Base-by-base conservation (phyloP, 768 basidiomycete genomes). In the Agrocybe pediades region DNA sequence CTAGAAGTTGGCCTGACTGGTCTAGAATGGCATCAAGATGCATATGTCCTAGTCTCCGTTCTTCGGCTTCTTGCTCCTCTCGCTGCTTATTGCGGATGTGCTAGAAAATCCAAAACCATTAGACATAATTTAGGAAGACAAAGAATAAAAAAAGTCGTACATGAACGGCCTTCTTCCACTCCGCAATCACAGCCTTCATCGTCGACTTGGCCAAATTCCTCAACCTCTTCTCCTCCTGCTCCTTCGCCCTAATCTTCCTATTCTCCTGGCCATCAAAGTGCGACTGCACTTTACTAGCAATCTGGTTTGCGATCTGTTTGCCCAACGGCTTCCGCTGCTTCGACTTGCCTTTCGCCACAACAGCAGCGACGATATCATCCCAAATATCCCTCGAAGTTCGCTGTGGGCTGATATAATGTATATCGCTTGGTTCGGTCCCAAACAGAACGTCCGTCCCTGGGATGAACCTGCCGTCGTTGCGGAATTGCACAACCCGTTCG, bases 11-110 rank as follows among this genome's bases (percentile, higher is more conserved):
- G 0, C 90, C 90, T 29, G 92, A 95, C 62, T 95, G 89, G 69
- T 93, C 84, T 42, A 98, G 75, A 57, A 98, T 92, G 3, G 88
- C 91, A 67, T 95, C 90, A 19, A 98, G 78, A 70, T 97, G 95
- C 57, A 87, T 85, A 55, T 88, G 88, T 0, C 95, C 92, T 5
- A 86, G 77, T 26, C 83, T 79, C 57, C 85, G 78, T 67, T 95
- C 90, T 68, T 97, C 94, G 16, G 78, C 87, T 64, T 90, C 89
- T 11, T 76, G 72, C 47, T 75, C 77, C 39, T 81, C 72, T 29
- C 87, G 75, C 56, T 85, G 79, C 61, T 86, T 81, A 54, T 90
- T 86, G 3, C 89, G 84, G 16, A 94, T 80, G 69, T 91, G 84
- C 90, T 91, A 56, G 16, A 49, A 41, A 6, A 39, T 51, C 51